Base-by-base conservation (phyloP, 331 rosid genomes). In the Erythrophleum ivorense region DNA sequence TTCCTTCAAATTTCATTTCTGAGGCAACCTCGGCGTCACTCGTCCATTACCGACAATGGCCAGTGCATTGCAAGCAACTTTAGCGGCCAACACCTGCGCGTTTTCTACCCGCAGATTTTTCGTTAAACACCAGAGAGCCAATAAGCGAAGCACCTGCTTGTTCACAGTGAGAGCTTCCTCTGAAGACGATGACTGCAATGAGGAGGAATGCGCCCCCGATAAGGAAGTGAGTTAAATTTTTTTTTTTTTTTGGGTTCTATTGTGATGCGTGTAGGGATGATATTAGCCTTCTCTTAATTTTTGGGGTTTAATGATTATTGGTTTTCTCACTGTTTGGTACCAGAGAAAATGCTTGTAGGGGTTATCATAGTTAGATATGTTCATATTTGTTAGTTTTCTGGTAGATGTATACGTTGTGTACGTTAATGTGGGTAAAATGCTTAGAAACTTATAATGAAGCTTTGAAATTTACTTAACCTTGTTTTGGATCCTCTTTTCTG, bases 161-260 rank as follows among this genome's bases (percentile, higher is more conserved):
- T 85, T 91, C 83, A 53, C 75, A 10, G 79, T 89, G 58, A 87
- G 94, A 87, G 97, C 97, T 85, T 81, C 91, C 34, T 2, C 92
- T 57, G 97, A 91, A 34, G 98, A 95, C 2, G 0, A 90, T 43
- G 98, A 93, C 21, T 95, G 98, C 83, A 95, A 95, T 79, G 96
- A 82, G 0, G 98, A 95, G 68, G 98, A 91, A 43, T 91, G 98
- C 80, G 98, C 98, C 66, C 98, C 98, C 2, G 97, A 91, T 16
- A 95, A 91, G 77, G 98, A 95, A 92, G 98, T 93, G 31, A 58
- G 86, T 81, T 50, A 49, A 8, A 24, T 57, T 19, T 5, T 13
- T 7, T 15, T 6, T n/a, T 65, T 9, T 5, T 8, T 16, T 36
- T 38, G 16, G 0, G 10, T 19, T 9, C 48, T 40, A 10, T 68